Percentiles rank a stretch among this genome's conserved stretches.
phyloP scores from a whole-genome alignment of 2,329 filamentous ascomycete genomes.

The Septoria linicola region DNA sequence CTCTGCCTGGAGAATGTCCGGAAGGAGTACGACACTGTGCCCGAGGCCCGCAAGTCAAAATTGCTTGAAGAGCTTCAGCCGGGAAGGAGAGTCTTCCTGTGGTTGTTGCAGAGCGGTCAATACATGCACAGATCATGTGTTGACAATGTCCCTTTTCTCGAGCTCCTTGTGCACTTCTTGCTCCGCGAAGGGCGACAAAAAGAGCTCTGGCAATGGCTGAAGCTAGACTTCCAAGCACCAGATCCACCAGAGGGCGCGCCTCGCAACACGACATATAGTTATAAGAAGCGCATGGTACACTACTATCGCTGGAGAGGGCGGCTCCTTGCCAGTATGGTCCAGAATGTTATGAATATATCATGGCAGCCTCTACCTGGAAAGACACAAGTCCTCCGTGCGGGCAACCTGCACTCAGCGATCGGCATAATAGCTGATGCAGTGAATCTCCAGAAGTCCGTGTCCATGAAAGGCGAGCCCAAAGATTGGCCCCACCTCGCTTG shows the following conservation, averaged over 20 bases:
- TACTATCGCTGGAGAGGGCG: conserved; percentile 28
- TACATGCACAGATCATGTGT: conserved; percentile 24
- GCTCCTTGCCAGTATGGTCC: conserved; percentile 22
- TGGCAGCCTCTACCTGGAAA: background rate
- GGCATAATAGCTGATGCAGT: conserved; percentile 16
- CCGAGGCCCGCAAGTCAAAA: conserved; percentile 15
- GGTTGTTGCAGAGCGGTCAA: conserved; percentile 31
- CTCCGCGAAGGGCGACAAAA: conserved; percentile 32
- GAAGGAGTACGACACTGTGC: conserved; percentile 22
- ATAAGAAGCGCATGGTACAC: conserved; percentile 4
- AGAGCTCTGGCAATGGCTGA: conserved; percentile 35
- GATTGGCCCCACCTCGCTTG: conserved; percentile 13
- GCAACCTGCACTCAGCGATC: conserved; percentile 18
- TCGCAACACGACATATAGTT: background rate
- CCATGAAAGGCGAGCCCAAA: background rate
- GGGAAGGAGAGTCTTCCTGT: conserved; percentile 33
- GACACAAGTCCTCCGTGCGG: background rate
- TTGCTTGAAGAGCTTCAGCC: conserved; percentile 25
- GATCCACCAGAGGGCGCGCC: background rate
- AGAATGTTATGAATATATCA: conserved; percentile 10
- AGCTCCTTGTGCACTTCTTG: conserved; percentile 29
- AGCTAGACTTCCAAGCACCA: conserved; percentile 23
- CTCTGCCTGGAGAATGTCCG: conserved; percentile 41
- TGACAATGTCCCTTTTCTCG: conserved; percentile 25
- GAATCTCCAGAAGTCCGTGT: conserved; percentile 10